Conservation (phyloP, 441 rosid genomes). For the California macrophylla region DNA sequence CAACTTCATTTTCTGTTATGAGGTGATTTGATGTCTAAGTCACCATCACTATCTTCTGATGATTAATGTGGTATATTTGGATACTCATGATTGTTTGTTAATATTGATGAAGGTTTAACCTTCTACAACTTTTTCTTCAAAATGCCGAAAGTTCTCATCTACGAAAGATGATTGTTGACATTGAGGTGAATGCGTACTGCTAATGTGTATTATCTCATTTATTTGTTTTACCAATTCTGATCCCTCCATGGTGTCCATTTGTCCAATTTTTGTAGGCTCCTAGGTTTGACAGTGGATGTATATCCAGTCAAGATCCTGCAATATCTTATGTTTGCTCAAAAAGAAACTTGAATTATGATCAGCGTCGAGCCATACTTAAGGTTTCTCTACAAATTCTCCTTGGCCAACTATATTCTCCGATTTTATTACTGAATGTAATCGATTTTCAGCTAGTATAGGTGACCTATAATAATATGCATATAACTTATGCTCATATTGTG, state of each 20-base stretch:
- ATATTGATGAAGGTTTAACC: slow-evolving; percentile 64
- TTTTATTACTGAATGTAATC: slow-evolving; percentile 9
- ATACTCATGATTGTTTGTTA: slow-evolving; percentile 11
- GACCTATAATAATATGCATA: background rate
- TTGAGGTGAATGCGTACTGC: slow-evolving; percentile 49
- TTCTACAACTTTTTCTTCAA: slow-evolving; percentile 67
- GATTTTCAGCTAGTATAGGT: background rate
- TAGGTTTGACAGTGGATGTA: slow-evolving; percentile 79
- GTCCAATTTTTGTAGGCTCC: slow-evolving; percentile 51
- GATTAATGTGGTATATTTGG: slow-evolving; percentile 9
- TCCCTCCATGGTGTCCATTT: slow-evolving; percentile 6
- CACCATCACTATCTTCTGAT: background rate
- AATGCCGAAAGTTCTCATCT: slow-evolving; percentile 54
- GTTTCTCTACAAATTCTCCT: slow-evolving; percentile 27
- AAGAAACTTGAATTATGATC: slow-evolving; percentile 79
- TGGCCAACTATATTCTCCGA: background rate
- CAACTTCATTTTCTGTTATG: slow-evolving; percentile 77
- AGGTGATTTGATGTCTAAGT: slow-evolving; percentile 36
- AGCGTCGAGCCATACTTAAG: slow-evolving; percentile 94
- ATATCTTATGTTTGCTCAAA: slow-evolving; percentile 89
- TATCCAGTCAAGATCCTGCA: slow-evolving; percentile 95
- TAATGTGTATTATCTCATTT: slow-evolving; percentile 7
- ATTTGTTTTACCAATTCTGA: slow-evolving; percentile 4
- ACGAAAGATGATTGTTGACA: slow-evolving; percentile 80
- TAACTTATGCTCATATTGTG: slow-evolving; percentile 4